These are phyloP conservation scores for Cercis canadensis DNA, from an alignment of 306 rosid genomes.

Conservation along the genomic window DNA sequence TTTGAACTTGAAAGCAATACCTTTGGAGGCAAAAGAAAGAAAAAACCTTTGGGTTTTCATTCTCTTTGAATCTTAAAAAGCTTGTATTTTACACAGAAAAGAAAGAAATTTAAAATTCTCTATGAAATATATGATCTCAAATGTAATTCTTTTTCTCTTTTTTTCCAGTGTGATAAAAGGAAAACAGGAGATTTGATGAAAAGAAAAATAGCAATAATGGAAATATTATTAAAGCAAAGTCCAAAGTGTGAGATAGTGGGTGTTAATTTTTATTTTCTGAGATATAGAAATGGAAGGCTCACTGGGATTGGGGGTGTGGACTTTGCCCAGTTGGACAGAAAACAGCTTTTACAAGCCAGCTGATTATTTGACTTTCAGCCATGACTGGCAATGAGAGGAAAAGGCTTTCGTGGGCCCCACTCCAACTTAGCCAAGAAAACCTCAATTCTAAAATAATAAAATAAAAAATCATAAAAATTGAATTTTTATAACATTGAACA, in stretches of 20 bases:
- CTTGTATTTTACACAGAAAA: not conserved
- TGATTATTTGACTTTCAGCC: slow-evolving; percentile 67
- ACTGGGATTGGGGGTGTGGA: not conserved
- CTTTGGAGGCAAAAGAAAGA: slow-evolving; percentile 39
- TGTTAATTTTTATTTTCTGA: not conserved
- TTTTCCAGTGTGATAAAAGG: not conserved
- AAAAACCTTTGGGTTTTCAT: slow-evolving; percentile 1
- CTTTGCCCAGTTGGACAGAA: slow-evolving; percentile 57
- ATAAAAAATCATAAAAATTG: not conserved
- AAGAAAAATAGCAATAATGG: not conserved
- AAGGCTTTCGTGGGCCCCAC: slow-evolving; percentile 52
- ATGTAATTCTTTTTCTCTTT: not conserved
- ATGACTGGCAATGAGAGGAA: slow-evolving; percentile 35
- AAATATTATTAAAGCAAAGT: not conserved
- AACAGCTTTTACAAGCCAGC: slow-evolving; percentile 68
- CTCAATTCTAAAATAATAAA: slow-evolving; percentile 22
- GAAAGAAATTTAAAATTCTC: not conserved
- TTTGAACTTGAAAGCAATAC: slow-evolving; percentile 40
- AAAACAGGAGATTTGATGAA: not conserved
- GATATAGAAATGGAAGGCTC: not conserved
- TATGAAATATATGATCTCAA: not conserved
- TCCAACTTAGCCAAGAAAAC: slow-evolving; percentile 35
- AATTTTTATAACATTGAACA: slow-evolving; percentile 16
- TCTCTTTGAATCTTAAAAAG: not conserved
- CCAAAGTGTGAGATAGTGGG: not conserved